Evolutionary conservation across 176 grass and related monocot species (phyloP).

Genomic region (Bonia amplexicaulis): DNA sequence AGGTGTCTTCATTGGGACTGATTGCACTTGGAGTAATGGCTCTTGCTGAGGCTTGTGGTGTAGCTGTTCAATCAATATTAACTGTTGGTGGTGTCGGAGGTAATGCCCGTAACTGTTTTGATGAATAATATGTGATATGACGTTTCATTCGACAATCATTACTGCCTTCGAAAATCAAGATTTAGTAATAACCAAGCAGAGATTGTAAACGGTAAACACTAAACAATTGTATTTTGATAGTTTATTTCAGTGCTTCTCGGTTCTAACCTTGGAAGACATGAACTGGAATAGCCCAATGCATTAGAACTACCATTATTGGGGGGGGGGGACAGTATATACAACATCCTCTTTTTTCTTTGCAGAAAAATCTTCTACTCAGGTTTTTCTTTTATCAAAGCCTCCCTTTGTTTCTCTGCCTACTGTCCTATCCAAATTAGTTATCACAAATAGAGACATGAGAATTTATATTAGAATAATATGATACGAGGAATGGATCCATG

Average conservation of each 20-base stretch:
- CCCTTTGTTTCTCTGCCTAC: not conserved
- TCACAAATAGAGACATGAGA: not conserved
- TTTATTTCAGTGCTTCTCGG: not conserved
- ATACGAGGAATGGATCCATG: not conserved
- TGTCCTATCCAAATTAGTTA: not conserved
- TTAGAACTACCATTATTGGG: not conserved
- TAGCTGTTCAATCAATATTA: constrained; percentile 90
- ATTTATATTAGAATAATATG: constrained; percentile 14
- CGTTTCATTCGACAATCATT: not conserved
- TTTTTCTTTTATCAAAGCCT: not conserved
- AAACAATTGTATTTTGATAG: not conserved
- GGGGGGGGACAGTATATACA: not conserved
- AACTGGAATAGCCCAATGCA: not conserved
- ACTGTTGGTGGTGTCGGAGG: constrained; percentile 99
- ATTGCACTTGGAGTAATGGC: constrained; percentile 81
- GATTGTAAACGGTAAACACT: not conserved
- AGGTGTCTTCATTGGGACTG: constrained; percentile 68
- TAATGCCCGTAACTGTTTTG: constrained; percentile 32
- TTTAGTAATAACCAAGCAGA: not conserved
- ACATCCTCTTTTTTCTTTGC: not conserved
- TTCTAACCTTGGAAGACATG: not conserved
- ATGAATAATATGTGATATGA: not conserved
- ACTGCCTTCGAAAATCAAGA: not conserved
- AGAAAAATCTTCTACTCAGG: not conserved
- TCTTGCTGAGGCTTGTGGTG: constrained; percentile 78